These are phyloP conservation scores for Cladosporium oxysporum DNA, from an alignment of 2,329 filamentous ascomycete species.

Conservation along the genomic window DNA sequence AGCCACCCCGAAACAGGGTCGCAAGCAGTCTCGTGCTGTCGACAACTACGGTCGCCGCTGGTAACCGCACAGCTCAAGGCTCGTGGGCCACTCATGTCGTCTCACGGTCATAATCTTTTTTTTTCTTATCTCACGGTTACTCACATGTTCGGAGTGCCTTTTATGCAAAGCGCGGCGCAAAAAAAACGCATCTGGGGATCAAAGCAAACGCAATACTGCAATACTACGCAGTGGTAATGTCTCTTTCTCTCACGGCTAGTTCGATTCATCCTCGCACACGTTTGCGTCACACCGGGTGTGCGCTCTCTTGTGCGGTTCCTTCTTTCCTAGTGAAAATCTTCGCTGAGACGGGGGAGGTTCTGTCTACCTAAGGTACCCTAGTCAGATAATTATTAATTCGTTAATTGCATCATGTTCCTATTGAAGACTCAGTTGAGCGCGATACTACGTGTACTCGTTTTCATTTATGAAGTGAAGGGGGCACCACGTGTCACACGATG, in stretches of 20 bases:
- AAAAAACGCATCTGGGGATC: not conserved
- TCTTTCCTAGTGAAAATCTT: not conserved
- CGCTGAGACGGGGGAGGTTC: no score
- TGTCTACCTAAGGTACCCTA: not conserved
- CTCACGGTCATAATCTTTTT: not conserved
- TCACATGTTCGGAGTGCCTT: not conserved
- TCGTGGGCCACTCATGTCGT: not conserved
- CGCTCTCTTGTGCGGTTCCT: not conserved
- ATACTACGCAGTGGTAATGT: conserved; percentile 9
- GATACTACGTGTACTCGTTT: no score
- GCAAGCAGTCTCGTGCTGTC: conserved; percentile 19
- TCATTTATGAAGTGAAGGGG: not conserved
- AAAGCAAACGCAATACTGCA: not conserved
- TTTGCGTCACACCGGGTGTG: not conserved
- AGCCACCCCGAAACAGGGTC: conserved; percentile 26
- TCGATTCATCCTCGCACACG: not conserved
- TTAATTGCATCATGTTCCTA: not conserved
- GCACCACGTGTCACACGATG: not conserved
- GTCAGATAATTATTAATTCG: not conserved
- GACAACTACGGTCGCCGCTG: conserved; percentile 7
- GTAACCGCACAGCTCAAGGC: not conserved
- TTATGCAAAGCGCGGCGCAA: not conserved
- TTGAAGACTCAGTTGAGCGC: no score
- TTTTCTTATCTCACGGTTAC: not conserved
- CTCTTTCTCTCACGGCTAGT: not conserved